phyloP scores from a whole-genome alignment of 371 early-diverging fungal genomes.

The Circinella minor region DNA sequence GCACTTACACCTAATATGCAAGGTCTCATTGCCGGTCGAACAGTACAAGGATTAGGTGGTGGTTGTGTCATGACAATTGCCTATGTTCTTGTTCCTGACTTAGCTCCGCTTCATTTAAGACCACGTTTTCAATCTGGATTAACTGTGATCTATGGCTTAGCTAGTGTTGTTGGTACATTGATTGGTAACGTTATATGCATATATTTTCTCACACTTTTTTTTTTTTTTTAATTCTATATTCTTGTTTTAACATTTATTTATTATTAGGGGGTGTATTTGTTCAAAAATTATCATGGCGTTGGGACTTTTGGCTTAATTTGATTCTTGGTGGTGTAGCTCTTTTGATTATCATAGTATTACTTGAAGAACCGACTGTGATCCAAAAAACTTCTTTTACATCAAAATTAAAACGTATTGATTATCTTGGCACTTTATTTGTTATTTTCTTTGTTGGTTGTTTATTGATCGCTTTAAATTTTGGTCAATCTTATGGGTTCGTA shows the following conservation, averaged over 20 bases:
- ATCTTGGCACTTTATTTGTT: slow-evolving; percentile 28
- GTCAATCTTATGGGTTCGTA: slow-evolving; percentile 19
- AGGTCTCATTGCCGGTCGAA: slow-evolving; percentile 71
- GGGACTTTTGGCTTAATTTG: slow-evolving; percentile 78
- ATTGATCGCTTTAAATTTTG: slow-evolving; percentile 60
- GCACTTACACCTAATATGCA: slow-evolving; percentile 58
- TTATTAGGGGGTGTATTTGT: slow-evolving; percentile 69
- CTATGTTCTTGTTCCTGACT: slow-evolving; percentile 81
- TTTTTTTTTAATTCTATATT: no score
- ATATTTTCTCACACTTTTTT: not conserved
- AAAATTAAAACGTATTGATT: slow-evolving; percentile 71
- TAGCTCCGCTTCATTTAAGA: slow-evolving; percentile 66
- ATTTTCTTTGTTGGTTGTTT: slow-evolving; percentile 35
- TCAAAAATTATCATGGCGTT: slow-evolving; percentile 69
- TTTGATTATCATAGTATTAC: slow-evolving; percentile 53
- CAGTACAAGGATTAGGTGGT: slow-evolving; percentile 76
- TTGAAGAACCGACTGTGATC: slow-evolving; percentile 47
- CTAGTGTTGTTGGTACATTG: slow-evolving; percentile 74
- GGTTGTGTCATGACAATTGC: slow-evolving; percentile 70
- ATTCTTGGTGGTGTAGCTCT: slow-evolving; percentile 67
- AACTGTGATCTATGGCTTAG: slow-evolving; percentile 68
- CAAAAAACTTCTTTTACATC: slow-evolving; percentile 37
- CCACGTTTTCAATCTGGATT: slow-evolving; percentile 68
- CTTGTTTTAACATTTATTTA: not conserved
- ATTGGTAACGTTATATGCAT: slow-evolving; percentile 32